These are phyloP conservation scores for Akanthomyces dipterigenus DNA, from an alignment of 2,329 filamentous ascomycete species.

Conservation along the genomic window DNA sequence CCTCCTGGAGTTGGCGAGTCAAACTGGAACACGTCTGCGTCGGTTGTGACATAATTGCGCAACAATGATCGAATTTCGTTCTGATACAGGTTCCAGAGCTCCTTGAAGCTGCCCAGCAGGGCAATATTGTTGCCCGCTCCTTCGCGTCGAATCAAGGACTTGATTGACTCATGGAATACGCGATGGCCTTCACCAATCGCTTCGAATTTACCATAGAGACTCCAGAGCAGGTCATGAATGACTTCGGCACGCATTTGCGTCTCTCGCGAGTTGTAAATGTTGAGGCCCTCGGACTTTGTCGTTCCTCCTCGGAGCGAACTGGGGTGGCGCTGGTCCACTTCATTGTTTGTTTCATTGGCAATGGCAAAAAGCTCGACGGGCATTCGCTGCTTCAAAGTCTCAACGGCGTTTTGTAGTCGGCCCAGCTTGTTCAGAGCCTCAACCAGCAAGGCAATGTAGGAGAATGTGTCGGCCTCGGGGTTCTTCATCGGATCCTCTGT, in stretches of 20 bases:
- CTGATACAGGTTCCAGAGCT: constrained; percentile 96
- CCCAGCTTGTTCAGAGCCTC: constrained; percentile 88
- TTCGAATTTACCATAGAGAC: constrained; percentile 92
- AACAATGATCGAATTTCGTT: constrained; percentile 93
- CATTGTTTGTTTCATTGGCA: constrained; percentile 89
- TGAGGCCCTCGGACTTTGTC: constrained; percentile 47
- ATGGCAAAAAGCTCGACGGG: constrained; percentile 91
- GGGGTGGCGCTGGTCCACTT: constrained; percentile 90
- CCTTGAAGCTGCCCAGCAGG: constrained; percentile 83
- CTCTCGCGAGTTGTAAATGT: constrained; percentile 60
- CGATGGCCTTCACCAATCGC: constrained; percentile 94
- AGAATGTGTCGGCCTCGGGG: constrained; percentile 90
- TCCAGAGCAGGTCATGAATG: constrained; percentile 86
- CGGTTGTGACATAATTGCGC: constrained; percentile 93
- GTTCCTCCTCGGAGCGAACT: constrained; percentile 60
- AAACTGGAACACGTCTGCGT: constrained; percentile 67
- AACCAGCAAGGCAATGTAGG: constrained; percentile 80
- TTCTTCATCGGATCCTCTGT: constrained; percentile 88
- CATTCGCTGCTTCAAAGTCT: constrained; percentile 84
- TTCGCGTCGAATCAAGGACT: constrained; percentile 77
- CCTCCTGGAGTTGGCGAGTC: constrained; percentile 45
- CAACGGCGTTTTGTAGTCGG: constrained; percentile 75
- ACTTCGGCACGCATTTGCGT: constrained; percentile 76
- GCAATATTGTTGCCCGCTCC: constrained; percentile 56
- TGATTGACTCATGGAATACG: constrained; percentile 86